A percentile compares a stretch with the other conserved stretches of the same genome.
Conservation (phyloP, 148 eudicot species). For the Silene conica region DNA sequence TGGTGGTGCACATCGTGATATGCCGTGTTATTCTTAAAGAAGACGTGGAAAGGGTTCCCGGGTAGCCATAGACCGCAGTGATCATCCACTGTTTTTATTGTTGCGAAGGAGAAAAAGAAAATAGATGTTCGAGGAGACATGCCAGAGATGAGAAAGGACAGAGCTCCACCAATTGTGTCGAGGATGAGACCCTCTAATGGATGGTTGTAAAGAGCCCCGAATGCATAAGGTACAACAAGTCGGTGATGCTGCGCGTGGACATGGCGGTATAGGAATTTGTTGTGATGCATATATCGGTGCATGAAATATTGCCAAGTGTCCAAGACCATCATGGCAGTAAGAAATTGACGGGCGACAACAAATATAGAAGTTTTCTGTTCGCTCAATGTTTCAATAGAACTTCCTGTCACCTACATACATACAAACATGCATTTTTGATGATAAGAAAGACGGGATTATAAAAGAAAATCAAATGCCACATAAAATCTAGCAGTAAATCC, state of each 20-base stretch:
- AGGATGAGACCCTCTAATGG: slow-evolving; percentile 70
- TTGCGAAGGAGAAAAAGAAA: slow-evolving; percentile 82
- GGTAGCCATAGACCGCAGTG: slow-evolving; percentile 93
- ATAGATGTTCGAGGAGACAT: slow-evolving; percentile 79
- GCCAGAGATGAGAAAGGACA: slow-evolving; percentile 63
- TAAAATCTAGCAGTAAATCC: background rate
- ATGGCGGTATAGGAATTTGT: slow-evolving; percentile 70
- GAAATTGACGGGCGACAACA: slow-evolving; percentile 48
- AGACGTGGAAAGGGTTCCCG: slow-evolving; percentile 66
- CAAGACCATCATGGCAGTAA: slow-evolving; percentile 66
- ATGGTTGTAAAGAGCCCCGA: slow-evolving; percentile 78
- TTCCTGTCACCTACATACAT: slow-evolving; percentile 60
- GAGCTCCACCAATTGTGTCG: slow-evolving; percentile 66
- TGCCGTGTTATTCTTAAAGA: slow-evolving; percentile 77
- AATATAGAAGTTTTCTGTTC: slow-evolving; percentile 35
- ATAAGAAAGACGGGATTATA: slow-evolving; percentile 7
- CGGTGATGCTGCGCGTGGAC: slow-evolving; percentile 85
- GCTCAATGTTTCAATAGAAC: slow-evolving; percentile 28
- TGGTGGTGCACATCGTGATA: slow-evolving; percentile 97
- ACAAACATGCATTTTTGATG: slow-evolving; percentile 10
- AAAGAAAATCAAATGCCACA: background rate
- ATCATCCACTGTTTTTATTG: slow-evolving; percentile 92
- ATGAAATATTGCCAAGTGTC: slow-evolving; percentile 96
- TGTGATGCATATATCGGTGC: slow-evolving; percentile 90
- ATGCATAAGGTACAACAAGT: slow-evolving; percentile 75